These are phyloP conservation scores for Citrullus amarus DNA, from an alignment of 306 rosid genomes.

Conservation along the genomic window DNA sequence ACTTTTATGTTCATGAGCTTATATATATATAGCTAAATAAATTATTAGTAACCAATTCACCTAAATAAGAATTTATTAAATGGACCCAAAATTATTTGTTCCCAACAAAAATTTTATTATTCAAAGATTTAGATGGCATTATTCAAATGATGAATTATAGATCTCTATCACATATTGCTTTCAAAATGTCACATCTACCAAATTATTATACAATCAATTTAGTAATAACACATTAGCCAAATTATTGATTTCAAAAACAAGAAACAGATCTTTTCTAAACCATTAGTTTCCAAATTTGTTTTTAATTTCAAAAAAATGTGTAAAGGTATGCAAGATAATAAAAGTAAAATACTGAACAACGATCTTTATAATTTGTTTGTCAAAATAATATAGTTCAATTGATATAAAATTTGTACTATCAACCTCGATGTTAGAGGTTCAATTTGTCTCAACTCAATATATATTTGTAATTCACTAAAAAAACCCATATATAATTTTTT, in stretches of 20 bases:
- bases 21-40: neutral
- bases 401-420: too few relatives aligned
- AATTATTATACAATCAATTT: neutral
- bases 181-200: neutral
- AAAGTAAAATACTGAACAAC: too few relatives aligned
- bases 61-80: neutral
- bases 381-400: too few relatives aligned
- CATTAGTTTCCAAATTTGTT: neutral
- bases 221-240: neutral
- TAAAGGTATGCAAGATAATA: too few relatives aligned
- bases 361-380: too few relatives aligned
- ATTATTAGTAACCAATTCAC: neutral
- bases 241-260: neutral
- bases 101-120: neutral
- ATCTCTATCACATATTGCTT: neutral
- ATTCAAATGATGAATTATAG: neutral
- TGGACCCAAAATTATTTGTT: neutral
- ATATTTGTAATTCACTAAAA: too few relatives aligned
- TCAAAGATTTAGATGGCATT: neutral
- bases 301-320: neutral
- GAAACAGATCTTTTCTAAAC: neutral
- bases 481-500: too few relatives aligned
- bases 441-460: too few relatives aligned
- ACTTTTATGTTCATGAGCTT: too few relatives aligned
- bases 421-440: too few relatives aligned